Evolutionary conservation across 768 basidiomycete species (phyloP).

Genomic region (Tubosaeta sp.): DNA sequence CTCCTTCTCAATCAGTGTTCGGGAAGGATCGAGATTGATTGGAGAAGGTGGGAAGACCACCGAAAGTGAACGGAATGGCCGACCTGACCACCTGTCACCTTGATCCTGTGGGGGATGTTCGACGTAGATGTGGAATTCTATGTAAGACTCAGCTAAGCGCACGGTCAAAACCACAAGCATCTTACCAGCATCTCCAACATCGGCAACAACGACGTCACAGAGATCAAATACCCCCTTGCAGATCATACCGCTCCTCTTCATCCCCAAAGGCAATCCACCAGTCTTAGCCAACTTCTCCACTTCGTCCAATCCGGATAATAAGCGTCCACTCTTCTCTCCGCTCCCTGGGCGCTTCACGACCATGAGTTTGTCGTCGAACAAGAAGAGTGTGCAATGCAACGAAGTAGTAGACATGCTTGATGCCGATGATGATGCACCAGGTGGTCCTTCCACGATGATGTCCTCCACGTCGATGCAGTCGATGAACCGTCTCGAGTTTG

Average conservation of each 20-base stretch:
- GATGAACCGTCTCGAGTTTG: conserved; percentile 80
- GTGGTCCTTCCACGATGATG: conserved; percentile 44
- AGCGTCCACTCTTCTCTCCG: conserved; percentile 70
- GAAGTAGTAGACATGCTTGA: conserved; percentile 40
- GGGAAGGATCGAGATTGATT: conserved; percentile 59
- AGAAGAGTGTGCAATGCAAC: conserved; percentile 82
- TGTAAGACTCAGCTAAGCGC: conserved; percentile 7
- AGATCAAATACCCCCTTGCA: conserved; percentile 86
- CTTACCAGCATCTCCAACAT: conserved; percentile 81
- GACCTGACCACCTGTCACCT: conserved; percentile 81
- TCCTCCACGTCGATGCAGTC: conserved; percentile 96
- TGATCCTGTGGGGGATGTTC: conserved; percentile 81
- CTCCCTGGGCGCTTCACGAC: conserved; percentile 81
- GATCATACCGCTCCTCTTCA: conserved; percentile 76
- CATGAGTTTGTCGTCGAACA: conserved; percentile 93
- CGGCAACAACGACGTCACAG: conserved; percentile 77
- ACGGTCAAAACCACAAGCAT: conserved; percentile 1
- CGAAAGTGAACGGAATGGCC: conserved; percentile 75
- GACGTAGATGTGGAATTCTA: conserved; percentile 82
- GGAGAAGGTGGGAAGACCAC: conserved; percentile 74
- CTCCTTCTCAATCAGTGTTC: conserved; percentile 64
- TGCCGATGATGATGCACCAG: conserved; percentile 40
- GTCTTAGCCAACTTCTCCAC: conserved; percentile 68
- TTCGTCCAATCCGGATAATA: conserved; percentile 72
- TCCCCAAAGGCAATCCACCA: conserved; percentile 55